These are phyloP conservation scores for Cytospora piceicola DNA, from an alignment of 2,329 filamentous ascomycete genomes.

Conservation along the genomic window DNA sequence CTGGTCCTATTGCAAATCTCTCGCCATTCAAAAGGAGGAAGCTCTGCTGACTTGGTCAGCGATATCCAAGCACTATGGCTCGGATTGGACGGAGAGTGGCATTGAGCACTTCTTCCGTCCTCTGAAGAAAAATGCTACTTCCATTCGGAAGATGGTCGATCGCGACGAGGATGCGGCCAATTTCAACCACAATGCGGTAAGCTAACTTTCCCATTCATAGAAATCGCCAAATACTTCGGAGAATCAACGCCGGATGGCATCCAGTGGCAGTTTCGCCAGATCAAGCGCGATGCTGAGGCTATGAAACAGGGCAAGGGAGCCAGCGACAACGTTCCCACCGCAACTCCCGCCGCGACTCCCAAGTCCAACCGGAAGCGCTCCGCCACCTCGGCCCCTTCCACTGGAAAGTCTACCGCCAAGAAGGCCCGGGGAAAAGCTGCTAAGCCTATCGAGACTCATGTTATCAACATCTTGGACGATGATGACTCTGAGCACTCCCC, in stretches of 20 bases:
- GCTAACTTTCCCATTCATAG: constrained; percentile 41
- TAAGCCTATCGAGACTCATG: neutral
- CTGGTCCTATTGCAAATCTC: too few relatives aligned
- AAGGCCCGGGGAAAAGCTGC: constrained; percentile 11
- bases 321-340: neutral
- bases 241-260: constrained; percentile 61
- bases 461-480: constrained; percentile 6
- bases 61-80: constrained; percentile 52
- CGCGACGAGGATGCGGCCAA: constrained; percentile 48
- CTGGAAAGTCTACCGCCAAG: constrained; percentile 27
- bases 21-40: constrained; percentile 29
- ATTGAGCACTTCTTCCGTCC: constrained; percentile 58
- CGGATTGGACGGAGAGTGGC: constrained; percentile 51
- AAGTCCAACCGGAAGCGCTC: constrained; percentile 25
- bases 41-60: constrained; percentile 41
- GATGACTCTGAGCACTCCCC: constrained; percentile 16
- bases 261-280: constrained; percentile 62
- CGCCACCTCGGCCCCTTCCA: constrained; percentile 21
- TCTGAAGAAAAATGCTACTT: constrained; percentile 47
- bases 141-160: constrained; percentile 43
- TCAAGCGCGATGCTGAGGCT: constrained; percentile 57
- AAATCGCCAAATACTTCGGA: constrained; percentile 63
- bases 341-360: constrained; percentile 12
- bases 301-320: constrained; percentile 40
- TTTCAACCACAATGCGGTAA: constrained; percentile 38